Evolutionary conservation across 805 yeast species (phyloP).

Genomic region (Pichia phayaonensis): DNA sequence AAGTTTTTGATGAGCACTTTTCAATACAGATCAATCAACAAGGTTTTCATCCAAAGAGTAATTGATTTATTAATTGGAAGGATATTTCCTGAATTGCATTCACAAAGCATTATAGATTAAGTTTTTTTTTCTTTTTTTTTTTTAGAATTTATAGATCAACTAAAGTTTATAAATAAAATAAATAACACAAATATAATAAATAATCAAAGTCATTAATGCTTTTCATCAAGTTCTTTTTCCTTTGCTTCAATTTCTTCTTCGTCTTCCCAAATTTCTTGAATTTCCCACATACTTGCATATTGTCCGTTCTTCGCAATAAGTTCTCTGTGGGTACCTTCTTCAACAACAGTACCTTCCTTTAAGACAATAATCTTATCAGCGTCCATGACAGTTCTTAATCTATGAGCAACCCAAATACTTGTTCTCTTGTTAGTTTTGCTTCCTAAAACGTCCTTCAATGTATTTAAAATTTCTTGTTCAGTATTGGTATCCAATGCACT

Average conservation of each 20-base stretch:
- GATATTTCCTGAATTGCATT: slow-evolving; percentile 11
- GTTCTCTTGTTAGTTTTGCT: slow-evolving; percentile 39
- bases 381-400: slow-evolving; percentile 89
- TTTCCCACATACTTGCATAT: slow-evolving; percentile 80
- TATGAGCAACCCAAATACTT: slow-evolving; percentile 86
- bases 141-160: neutral
- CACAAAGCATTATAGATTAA: neutral
- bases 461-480: slow-evolving; percentile 72
- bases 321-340: slow-evolving; percentile 76
- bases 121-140: neutral
- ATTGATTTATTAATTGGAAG: slow-evolving; percentile 5
- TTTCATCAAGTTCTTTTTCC: neutral
- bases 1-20: slow-evolving; percentile 1
- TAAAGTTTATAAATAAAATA: neutral
- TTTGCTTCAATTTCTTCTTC: neutral
- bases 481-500: slow-evolving; percentile 96
- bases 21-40: slow-evolving; percentile 5
- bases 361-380: slow-evolving; percentile 89
- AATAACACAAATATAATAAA: neutral
- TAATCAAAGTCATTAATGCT: neutral
- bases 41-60: slow-evolving; percentile 5
- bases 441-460: slow-evolving; percentile 63
- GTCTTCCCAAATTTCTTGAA: slow-evolving; percentile 52
- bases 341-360: slow-evolving; percentile 68
- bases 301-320: slow-evolving; percentile 53